Conservation (phyloP, 768 basidiomycete genomes). For the Tylopilus vinaceipallidus region DNA sequence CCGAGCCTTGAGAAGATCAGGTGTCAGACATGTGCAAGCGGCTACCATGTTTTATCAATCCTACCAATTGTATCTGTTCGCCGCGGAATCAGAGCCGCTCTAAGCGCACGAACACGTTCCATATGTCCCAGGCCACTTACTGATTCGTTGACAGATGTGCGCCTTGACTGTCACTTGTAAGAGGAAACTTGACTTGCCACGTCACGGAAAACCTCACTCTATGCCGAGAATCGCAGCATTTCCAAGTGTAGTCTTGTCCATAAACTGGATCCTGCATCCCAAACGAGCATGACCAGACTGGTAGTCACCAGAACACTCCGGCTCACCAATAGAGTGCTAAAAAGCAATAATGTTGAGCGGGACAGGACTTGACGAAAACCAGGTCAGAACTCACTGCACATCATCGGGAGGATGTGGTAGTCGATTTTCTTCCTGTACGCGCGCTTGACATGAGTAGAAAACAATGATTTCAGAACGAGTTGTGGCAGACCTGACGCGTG, state of each 20-base stretch:
- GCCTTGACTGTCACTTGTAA: constrained; percentile 40
- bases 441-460: neutral
- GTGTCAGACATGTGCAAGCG: neutral
- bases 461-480: neutral
- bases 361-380: neutral
- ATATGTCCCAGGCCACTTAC: constrained; percentile 34
- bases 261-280: constrained; percentile 64
- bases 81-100: neutral
- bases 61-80: constrained; percentile 63
- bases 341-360: neutral
- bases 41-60: neutral
- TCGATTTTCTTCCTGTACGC: constrained; percentile 57
- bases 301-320: neutral
- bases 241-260: constrained; percentile 75
- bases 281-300: neutral
- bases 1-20: constrained; percentile 52
- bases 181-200: neutral
- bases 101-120: neutral
- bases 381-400: constrained; percentile 55
- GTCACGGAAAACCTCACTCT: constrained; percentile 37
- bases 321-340: constrained; percentile 55
- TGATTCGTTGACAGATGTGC: constrained; percentile 65
- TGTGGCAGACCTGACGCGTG: constrained; percentile 45
- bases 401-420: constrained; percentile 62
- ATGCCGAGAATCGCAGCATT: constrained; percentile 70